Evolutionary conservation across 495 filamentous ascomycete genomes (phyloP), one percentile per base, ranked within the genome.

Genomic region (Penicillium psychrofluorescens): DNA sequence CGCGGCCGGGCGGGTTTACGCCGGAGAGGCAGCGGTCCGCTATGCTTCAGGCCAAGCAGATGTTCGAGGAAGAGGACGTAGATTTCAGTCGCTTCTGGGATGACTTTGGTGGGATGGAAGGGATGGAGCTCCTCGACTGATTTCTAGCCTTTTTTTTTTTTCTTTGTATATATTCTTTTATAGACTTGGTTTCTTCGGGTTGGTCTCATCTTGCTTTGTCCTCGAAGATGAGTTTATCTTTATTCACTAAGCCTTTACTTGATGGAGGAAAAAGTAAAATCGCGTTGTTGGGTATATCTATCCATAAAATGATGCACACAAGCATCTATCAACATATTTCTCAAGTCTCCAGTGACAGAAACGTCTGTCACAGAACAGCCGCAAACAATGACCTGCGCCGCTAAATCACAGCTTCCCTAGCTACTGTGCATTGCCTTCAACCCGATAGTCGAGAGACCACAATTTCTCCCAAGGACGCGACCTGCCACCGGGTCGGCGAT

Each of bases 21-120:
- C 56, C 66, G 4, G 84, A 89, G 52, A 70, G 77, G 50, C 85
- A 90, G 64, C 61, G 72, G 15, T 72, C 71, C 38, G 77, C 79
- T 2, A 84, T 88, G 52, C 45, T 75, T 13, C 76, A 84, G 74
- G 78, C 78, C 49, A 72, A 76, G 71, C 56, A 77, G 67, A 60
- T 90, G 61, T 92, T 95, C 57, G 72, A 77, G 37, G 68, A 76
- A 29, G 73, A 84, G 16, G 80, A 77, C 0, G 74, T 95, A 5
- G 78, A 91, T 51, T 91, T 91, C 62, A 81, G 86, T 38, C 65
- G 68, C n/a, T 81, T 92, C 47, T 84, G 85, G 79, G 71, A 73
- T 39, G 77, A 82, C 31, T 70, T 85, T 28, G 86, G 85, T 3
- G 86, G 85, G 0, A 67, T 84, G 48, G 76, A 83, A 34, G 74